Percentiles rank a stretch among this genome's conserved stretches.
phyloP scores from a whole-genome alignment of 2,329 filamentous ascomycete genomes.

The Teratosphaeria nubilosa region DNA sequence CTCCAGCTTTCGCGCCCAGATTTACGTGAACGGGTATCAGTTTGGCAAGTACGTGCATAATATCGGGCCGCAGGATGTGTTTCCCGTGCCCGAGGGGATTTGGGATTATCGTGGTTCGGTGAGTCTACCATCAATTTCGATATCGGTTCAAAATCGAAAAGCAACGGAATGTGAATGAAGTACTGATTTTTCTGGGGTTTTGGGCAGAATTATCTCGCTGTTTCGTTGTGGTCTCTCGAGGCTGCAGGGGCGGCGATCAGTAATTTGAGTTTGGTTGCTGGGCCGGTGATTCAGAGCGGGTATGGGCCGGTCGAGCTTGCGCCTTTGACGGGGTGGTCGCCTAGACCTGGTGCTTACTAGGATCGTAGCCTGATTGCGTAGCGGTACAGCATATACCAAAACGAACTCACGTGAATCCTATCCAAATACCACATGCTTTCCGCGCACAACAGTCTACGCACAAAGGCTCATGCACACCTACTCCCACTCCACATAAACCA shows the following conservation, averaged over 20 bases:
- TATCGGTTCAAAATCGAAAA: too few species aligned
- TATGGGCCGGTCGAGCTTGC: conserved; percentile 21
- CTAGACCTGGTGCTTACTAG: conserved; percentile 24
- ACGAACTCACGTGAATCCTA: background rate
- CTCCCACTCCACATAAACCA: conserved; percentile 1
- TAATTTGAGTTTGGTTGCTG: conserved; percentile 23
- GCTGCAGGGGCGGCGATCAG: conserved; percentile 46
- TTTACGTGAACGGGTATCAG: conserved; percentile 70
- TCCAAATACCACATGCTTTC: too few species aligned
- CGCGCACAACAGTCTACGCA: background rate
- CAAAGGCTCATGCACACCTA: background rate
- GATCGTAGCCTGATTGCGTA: background rate
- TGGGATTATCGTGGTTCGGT: conserved; percentile 53
- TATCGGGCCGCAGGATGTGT: conserved; percentile 62
- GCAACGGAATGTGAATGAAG: too few species aligned
- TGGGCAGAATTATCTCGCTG: conserved; percentile 52
- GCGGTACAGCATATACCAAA: background rate
- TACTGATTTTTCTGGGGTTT: background rate
- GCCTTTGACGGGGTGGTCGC: conserved; percentile 20
- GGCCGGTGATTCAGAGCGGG: conserved; percentile 23
- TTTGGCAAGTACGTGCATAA: conserved; percentile 61
- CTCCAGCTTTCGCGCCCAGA: conserved; percentile 46
- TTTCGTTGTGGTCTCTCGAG: conserved; percentile 60
- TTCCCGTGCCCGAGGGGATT: conserved; percentile 64
- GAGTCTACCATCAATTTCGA: too few species aligned